Base-by-base conservation (phyloP, 2,329 filamentous ascomycete genomes). In the Curvularia lunata region DNA sequence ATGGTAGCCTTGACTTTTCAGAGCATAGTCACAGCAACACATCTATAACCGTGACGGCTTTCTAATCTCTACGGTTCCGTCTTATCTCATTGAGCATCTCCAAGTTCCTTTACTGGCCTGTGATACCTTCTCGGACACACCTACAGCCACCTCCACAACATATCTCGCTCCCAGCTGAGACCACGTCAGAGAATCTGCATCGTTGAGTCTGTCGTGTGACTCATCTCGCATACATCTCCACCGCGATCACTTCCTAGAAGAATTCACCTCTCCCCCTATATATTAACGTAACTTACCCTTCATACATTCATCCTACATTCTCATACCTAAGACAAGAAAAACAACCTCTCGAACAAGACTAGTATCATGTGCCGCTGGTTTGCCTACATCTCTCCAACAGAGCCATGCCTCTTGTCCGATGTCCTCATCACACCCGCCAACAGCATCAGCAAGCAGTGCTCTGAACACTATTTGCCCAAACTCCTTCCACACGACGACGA, bases 391-490 rank as follows among this genome's bases (percentile, higher is more conserved):
- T 83, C 82, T 1, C 76, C 78, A 0, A 77, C 73, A 0, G 83
- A 85, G 72, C 80, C 81, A 12, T 84, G 82, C 69, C 79, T 85
- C 43, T 77, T 85, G 9, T 81, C 83, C 55, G 83, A 85, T 64
- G 82, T 85, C 43, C 78, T 85, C 32, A 79, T 85, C 55, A 78
- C 74, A 0, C 78, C 78, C 5, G 73, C 72, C 23, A 75, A 76
- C 56, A 70, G 66, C 48, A 72, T 73, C 54, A 70, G 67, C 57
- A 76, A 75, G 49, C 75, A 77, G 66, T 73, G 69, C 51, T 74
- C 66, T 6, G 81, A 84, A 48, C 83, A 85, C 66, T 85, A 84
- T 63, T 78, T 85, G 1, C 83, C 83, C 0, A 73, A 79, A n/a
- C 76, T 84, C 1, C 75, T 85, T 37, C 79, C 82, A 4, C 82